phyloP scores from a whole-genome alignment of 768 basidiomycete genomes.

The Lyophyllum decastes region DNA sequence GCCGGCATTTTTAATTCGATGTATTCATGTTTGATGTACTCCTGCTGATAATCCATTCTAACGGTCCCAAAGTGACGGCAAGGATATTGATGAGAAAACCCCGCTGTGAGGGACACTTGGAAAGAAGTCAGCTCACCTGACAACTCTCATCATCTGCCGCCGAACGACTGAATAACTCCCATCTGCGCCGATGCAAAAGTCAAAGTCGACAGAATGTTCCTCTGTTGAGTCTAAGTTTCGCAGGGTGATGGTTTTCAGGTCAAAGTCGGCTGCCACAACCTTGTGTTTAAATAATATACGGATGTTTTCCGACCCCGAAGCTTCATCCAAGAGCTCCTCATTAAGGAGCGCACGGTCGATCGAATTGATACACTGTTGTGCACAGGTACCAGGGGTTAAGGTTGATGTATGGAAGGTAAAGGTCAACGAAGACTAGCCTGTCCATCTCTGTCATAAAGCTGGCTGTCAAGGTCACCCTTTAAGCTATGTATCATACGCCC shows the following conservation, averaged over 20 bases:
- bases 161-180: conserved; percentile 92
- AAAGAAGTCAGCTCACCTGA: conserved; percentile 60
- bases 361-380: conserved; percentile 84
- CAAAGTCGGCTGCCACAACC: conserved; percentile 76
- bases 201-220: conserved; percentile 56
- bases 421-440: conserved; percentile 55
- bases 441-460: conserved; percentile 84
- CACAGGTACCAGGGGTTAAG: conserved; percentile 23
- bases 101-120: conserved; percentile 23
- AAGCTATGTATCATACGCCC: conserved; percentile 92
- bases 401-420: conserved; percentile 11
- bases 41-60: conserved; percentile 95
- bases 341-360: conserved; percentile 90
- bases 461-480: conserved; percentile 75
- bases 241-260: conserved; percentile 55
- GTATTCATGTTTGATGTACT: conserved; percentile 95
- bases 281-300: conserved; percentile 81
- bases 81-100: conserved; percentile 31
- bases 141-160: conserved; percentile 92
- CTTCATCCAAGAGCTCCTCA: conserved; percentile 78
- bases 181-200: conserved; percentile 90
- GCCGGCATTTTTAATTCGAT: conserved; percentile 96
- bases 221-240: conserved; percentile 43
- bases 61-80: conserved; percentile 21
- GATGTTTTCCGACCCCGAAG: conserved; percentile 62